phyloP scores from a whole-genome alignment of 2,329 filamentous ascomycete species.

The Fusarium longipes region DNA sequence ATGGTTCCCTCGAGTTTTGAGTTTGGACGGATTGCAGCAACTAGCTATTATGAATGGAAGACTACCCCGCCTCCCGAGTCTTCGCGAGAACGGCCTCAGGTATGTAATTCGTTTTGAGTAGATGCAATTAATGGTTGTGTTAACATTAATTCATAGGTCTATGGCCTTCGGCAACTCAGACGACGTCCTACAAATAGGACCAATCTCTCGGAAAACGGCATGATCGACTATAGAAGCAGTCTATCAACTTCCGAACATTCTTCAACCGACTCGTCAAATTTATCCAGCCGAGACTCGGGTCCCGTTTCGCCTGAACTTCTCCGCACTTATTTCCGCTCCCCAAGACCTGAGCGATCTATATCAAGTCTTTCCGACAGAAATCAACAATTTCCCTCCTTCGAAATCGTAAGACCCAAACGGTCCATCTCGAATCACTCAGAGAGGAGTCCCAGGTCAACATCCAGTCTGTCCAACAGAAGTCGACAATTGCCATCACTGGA shows the following conservation, averaged over 20 bases:
- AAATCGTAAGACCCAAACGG: constrained; percentile 1
- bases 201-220: constrained; percentile 19
- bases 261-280: background rate
- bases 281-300: constrained; percentile 8
- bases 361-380: constrained; percentile 3
- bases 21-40: constrained; percentile 5
- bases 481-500: constrained; percentile 6
- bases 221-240: constrained; percentile 8
- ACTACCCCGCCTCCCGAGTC: background rate
- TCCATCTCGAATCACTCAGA: background rate
- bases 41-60: background rate
- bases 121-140: background rate
- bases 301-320: constrained; percentile 12
- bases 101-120: background rate
- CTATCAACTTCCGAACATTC: background rate
- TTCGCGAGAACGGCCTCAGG: constrained; percentile 28
- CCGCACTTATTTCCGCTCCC: constrained; percentile 42
- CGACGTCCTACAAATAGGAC: constrained; percentile 41
- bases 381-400: constrained; percentile 7
- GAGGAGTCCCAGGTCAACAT: background rate
- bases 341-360: constrained; percentile 20
- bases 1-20: constrained; percentile 31
- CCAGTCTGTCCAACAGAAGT: background rate
- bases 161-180: constrained; percentile 46
- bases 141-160: constrained; percentile 63